Evolutionary conservation across 495 filamentous ascomycete genomes (phyloP).

Genomic region (Podospora sp.): DNA sequence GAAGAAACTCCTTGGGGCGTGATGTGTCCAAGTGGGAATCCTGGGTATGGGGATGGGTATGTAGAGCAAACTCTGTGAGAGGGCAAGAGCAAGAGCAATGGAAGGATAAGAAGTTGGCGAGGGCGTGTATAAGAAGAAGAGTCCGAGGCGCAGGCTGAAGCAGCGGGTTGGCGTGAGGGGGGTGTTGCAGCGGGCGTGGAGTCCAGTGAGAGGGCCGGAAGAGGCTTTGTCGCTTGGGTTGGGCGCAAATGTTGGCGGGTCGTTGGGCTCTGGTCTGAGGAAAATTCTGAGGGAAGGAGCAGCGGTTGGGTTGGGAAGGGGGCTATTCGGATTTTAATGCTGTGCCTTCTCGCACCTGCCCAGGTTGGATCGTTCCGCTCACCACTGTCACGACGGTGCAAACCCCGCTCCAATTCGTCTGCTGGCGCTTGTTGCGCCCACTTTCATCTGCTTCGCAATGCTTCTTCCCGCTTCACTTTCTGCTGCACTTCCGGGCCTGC

Average conservation of each 20-base stretch:
- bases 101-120: conserved; percentile 1
- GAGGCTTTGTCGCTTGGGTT: conserved; percentile 31
- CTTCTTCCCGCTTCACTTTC: conserved; percentile 31
- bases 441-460: conserved; percentile 15
- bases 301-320: conserved; percentile 53
- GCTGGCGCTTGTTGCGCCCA: conserved; percentile 3
- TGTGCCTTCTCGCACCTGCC: conserved; percentile 21
- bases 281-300: conserved; percentile 39
- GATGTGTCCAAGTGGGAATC: conserved; percentile 4
- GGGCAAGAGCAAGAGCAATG: conserved; percentile 21
- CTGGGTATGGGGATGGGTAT: neutral
- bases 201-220: conserved; percentile 19
- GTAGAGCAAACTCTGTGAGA: conserved; percentile 16
- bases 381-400: conserved; percentile 5
- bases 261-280: conserved; percentile 48
- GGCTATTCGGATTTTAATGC: conserved; percentile 53
- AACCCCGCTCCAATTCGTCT: conserved; percentile 24
- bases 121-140: conserved; percentile 22
- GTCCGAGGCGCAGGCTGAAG: conserved; percentile 7
- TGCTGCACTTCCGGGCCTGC: conserved; percentile 22
- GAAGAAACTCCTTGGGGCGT: conserved; percentile 22
- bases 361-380: conserved; percentile 9
- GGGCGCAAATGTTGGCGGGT: conserved; percentile 47
- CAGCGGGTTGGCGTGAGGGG: conserved; percentile 7
- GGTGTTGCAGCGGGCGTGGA: conserved; percentile 7